Evolutionary conservation across 2,329 filamentous ascomycete species (phyloP).

Genomic region (Colletotrichum costaricense): DNA sequence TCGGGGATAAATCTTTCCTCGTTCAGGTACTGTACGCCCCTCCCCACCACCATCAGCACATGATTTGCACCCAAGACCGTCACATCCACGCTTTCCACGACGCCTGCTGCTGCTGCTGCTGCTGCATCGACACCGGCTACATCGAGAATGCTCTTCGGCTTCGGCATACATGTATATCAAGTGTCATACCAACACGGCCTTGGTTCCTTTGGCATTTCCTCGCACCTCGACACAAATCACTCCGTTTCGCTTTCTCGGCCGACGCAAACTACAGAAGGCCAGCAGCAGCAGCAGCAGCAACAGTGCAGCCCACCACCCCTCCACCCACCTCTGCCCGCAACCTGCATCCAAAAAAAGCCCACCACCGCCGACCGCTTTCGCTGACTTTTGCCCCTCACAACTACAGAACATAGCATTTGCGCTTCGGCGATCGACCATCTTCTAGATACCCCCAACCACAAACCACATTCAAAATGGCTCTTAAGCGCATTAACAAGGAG

Average conservation of each 20-base stretch:
- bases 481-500: conserved; percentile 96
- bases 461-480: conserved; percentile 71
- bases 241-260: background rate
- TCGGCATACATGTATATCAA: background rate
- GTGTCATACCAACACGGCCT: background rate
- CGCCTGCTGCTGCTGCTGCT: background rate
- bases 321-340: conserved; percentile 8
- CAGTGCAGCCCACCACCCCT: conserved; percentile 15
- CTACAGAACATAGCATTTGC: conserved; percentile 34
- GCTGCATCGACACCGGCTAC: conserved; percentile 7
- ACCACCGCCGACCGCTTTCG: conserved; percentile 32
- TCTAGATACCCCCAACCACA: conserved; percentile 38
- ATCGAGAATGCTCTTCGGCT: background rate
- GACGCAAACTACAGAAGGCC: background rate
- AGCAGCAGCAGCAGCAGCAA: background rate
- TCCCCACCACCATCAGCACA: background rate
- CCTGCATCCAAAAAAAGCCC: conserved; percentile 32
- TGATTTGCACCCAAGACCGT: background rate
- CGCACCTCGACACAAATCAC: background rate
- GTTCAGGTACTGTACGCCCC: conserved; percentile 21
- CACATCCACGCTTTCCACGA: background rate
- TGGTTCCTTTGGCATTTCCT: background rate
- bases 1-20: conserved; percentile 15
- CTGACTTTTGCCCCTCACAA: conserved; percentile 37
- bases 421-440: conserved; percentile 31